phyloP scores from a whole-genome alignment of 2,329 filamentous ascomycete genomes.

The Geosmithia flava region DNA sequence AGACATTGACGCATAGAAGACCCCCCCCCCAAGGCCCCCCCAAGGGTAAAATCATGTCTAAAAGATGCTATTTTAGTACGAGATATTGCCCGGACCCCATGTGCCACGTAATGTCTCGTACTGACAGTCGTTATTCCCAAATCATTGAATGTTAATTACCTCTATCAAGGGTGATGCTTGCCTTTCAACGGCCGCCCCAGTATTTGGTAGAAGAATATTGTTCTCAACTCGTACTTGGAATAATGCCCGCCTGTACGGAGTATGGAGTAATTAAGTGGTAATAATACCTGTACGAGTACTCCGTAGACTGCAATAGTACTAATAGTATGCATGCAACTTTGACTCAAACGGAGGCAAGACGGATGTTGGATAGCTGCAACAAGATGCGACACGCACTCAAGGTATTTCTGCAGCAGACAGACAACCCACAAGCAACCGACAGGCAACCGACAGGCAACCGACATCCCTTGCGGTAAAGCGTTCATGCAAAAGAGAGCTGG shows the following conservation, averaged over 20 bases:
- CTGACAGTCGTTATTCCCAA: neutral
- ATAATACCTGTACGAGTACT: too few species aligned
- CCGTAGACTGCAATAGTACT: too few species aligned
- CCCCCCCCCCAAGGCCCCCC: too few species aligned
- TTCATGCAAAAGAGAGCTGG: neutral
- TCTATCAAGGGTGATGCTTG: neutral
- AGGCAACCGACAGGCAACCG: neutral
- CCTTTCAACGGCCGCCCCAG: neutral
- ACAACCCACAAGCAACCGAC: neutral
- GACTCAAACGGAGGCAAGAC: too few species aligned
- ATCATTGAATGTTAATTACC: neutral
- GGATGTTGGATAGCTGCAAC: neutral
- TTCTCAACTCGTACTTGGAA: neutral
- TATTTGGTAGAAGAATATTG: neutral
- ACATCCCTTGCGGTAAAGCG: neutral
- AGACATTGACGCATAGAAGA: too few species aligned
- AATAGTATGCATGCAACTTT: too few species aligned
- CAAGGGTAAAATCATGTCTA: neutral
- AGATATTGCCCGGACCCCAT: neutral
- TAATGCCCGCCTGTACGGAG: too few species aligned
- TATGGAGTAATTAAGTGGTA: too few species aligned
- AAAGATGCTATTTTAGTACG: neutral
- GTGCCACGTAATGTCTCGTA: neutral
- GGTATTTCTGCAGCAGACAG: neutral
- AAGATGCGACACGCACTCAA: neutral